Base-by-base conservation (phyloP, 768 basidiomycete species). In the Amanita exitialis region DNA sequence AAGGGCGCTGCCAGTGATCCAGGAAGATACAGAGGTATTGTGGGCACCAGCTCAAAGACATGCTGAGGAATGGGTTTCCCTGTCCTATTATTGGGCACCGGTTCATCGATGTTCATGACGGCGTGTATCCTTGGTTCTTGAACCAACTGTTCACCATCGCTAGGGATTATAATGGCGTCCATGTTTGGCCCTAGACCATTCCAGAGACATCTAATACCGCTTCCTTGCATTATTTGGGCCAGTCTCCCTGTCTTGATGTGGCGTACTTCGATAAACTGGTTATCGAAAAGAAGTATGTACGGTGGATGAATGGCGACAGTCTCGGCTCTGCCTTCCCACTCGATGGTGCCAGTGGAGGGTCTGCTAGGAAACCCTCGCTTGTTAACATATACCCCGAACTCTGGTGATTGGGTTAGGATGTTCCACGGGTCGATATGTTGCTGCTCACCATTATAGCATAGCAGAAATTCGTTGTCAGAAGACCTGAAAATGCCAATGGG, bases 401-500 rank as follows among this genome's bases (percentile, higher is more conserved):
- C 90, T 91, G 58, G 35, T 42, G 49, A 13, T 37, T 53, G 12
- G 50, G 25, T 53, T 45, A 51, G 46, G 42, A 30, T 38, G 34
- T 6, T 34, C 13, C 9, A 13, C 3, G 15, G 44, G 13, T 48
- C 27, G 4, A 41, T 3, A n/a, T 39, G 27, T 39, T 34, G 49
- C n/a, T n/a, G 59, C 80, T 55, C 58, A 90, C 93, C 90, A 62
- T 94, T 86, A 59, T 96, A 98, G 63, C 89, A 92, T 16, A 99
- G 74, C 21, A 99, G 65, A 69, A 99, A 99, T 63, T 95, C 92
- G 51, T 87, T 88, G 44, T 93, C 90, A 28, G 80, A 84, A 1
- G 87, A 86, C 23, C 93, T 77, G 78, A 93, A 97, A 86, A 98
- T 95, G 28, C 91, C 93, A 65, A 96, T 75, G 0, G 94, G 92